Conservation (phyloP, 2,329 filamentous ascomycete genomes). For the Stylonectria norvegica region DNA sequence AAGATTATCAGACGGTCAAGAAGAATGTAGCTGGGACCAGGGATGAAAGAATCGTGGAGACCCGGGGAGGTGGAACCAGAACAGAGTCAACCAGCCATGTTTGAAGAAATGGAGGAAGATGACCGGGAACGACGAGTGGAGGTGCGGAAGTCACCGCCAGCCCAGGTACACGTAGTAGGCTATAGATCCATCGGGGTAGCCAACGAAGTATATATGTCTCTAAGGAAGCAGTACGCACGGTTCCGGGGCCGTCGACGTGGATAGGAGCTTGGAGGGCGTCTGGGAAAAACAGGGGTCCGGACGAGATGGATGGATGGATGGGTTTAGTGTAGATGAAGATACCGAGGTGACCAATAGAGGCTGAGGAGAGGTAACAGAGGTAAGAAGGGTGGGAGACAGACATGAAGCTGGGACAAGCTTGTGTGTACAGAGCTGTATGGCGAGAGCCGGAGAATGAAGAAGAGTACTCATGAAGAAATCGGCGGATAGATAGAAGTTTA, state of each 20-base stretch:
- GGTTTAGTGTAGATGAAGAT: too few relatives aligned
- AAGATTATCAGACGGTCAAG: constrained; percentile 21
- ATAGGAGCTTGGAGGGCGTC: neutral
- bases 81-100: constrained; percentile 10
- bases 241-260: neutral
- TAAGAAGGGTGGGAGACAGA: too few relatives aligned
- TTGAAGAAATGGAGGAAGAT: constrained; percentile 11
- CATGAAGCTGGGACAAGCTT: too few relatives aligned
- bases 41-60: constrained; percentile 17
- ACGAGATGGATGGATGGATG: neutral
- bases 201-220: neutral
- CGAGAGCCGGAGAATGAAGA: too few relatives aligned
- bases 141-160: neutral
- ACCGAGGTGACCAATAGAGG: too few relatives aligned
- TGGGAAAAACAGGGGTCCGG: neutral
- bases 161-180: neutral
- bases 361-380: too few relatives aligned
- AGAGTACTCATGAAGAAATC: too few relatives aligned
- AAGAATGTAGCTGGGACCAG: constrained; percentile 6
- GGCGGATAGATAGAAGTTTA: too few relatives aligned
- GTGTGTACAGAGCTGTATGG: too few relatives aligned
- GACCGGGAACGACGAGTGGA: constrained; percentile 12
- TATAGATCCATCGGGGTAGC: neutral
- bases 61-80: constrained; percentile 22
- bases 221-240: too few relatives aligned